phyloP scores from a whole-genome alignment of 495 filamentous ascomycete species.

The Neurospora sp. region DNA sequence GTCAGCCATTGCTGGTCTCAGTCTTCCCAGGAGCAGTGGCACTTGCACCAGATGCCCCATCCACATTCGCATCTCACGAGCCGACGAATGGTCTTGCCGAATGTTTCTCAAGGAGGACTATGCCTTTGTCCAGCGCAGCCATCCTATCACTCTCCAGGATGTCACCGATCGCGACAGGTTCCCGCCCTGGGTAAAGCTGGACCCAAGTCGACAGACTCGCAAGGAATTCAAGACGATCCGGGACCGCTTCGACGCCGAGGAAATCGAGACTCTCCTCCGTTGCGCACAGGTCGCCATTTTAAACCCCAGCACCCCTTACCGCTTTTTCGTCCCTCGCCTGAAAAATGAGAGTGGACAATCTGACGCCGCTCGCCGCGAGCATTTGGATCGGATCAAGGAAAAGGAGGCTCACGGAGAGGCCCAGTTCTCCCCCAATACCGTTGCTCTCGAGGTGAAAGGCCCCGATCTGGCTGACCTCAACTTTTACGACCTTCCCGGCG shows the following conservation, averaged over 20 bases:
- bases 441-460: slow-evolving; percentile 61
- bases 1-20: slow-evolving; percentile 69
- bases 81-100: slow-evolving; percentile 49
- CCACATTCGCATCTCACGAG: slow-evolving; percentile 60
- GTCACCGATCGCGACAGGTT: slow-evolving; percentile 33
- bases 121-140: slow-evolving; percentile 24
- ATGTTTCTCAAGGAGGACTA: slow-evolving; percentile 53
- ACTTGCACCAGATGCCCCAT: slow-evolving; percentile 71
- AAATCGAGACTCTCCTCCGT: slow-evolving; percentile 49
- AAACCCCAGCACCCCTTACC: slow-evolving; percentile 40
- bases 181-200: slow-evolving; percentile 30
- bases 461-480: slow-evolving; percentile 58
- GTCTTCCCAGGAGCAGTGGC: slow-evolving; percentile 55
- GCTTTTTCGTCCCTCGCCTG: slow-evolving; percentile 39
- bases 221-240: slow-evolving; percentile 36
- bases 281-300: slow-evolving; percentile 67
- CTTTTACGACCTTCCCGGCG: slow-evolving; percentile 74
- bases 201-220: slow-evolving; percentile 9
- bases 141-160: slow-evolving; percentile 23
- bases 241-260: slow-evolving; percentile 25
- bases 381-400: slow-evolving; percentile 16
- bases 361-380: slow-evolving; percentile 23
- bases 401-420: slow-evolving; percentile 34
- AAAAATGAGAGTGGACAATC: slow-evolving; percentile 8
- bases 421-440: slow-evolving; percentile 68